Base-by-base conservation (phyloP, 495 filamentous ascomycete genomes). In the Penicillium flavigenum region DNA sequence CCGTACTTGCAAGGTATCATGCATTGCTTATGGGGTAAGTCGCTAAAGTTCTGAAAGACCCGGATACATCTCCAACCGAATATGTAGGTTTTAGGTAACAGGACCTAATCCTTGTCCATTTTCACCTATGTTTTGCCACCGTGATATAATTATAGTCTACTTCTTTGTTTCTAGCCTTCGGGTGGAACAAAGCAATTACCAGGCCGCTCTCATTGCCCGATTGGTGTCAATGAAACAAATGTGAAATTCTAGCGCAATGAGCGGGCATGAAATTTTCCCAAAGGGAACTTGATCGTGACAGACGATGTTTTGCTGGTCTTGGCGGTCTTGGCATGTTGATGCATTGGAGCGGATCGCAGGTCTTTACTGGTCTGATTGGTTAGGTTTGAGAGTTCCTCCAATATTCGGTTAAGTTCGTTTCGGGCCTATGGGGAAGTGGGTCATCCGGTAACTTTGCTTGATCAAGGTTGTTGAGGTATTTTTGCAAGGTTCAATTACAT, bases 331-430 rank as follows among this genome's bases (percentile, higher is more conserved):
- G 61, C 48, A 54, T 22, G 26, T 34, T 11, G 11, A 34, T 56
- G n/a, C 36, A 17, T 9, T 17, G 16, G 16, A 39, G 36, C 36
- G 36, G 36, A 17, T 32, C 47, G 29, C 5, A 31, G 20, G 8
- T 24, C 27, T 42, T 34, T 10, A 5, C 0, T 14, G 8, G 5
- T 39, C n/a, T 47, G 7, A 64, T 64, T 59, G 62, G 59, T 19
- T 14, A 64, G 12, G 58, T 64, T 64, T 14, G 55, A 56, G 47
- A 47, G 52, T n/a, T 44, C 57, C 17, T 27, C 2, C 26, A 26
- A n/a, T 45, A 17, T 7, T 39, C 36, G n/a, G 36, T n/a, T 17
- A 39, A 17, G 11, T 17, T 17, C 36, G 16, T 8, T 3, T 39
- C 16, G 16, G 7, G 31, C 31, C 31, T 14, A 4, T 34, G 31